These are phyloP conservation scores for Mycena alexandri DNA, from an alignment of 768 basidiomycete species.

Conservation along the genomic window DNA sequence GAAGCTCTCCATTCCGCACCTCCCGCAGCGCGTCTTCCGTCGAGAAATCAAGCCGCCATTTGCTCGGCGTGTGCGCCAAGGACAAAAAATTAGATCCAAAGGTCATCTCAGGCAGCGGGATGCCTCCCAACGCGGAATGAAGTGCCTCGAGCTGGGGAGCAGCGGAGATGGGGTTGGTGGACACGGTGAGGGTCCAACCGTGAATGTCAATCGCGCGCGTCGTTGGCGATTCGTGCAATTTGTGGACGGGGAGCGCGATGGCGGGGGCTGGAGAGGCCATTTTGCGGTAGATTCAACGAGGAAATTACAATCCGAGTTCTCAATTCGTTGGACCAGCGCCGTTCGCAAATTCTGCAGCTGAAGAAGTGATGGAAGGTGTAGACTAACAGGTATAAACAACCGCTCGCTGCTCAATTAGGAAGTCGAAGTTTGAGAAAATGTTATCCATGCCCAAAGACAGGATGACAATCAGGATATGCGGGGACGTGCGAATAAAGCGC, in stretches of 20 bases:
- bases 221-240: slow-evolving; percentile 76
- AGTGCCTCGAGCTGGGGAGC: slow-evolving; percentile 80
- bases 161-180: slow-evolving; percentile 84
- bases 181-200: slow-evolving; percentile 78
- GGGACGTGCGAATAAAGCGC: too few species aligned
- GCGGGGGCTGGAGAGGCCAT: slow-evolving; percentile 40
- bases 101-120: slow-evolving; percentile 97
- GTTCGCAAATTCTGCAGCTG: too few species aligned
- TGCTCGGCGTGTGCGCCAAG: slow-evolving; percentile 73
- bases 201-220: slow-evolving; percentile 76
- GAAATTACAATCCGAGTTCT: too few species aligned
- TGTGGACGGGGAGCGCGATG: slow-evolving; percentile 69
- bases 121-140: slow-evolving; percentile 66
- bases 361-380: too few species aligned
- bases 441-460: too few species aligned
- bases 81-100: slow-evolving; percentile 87
- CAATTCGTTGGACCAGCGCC: too few species aligned
- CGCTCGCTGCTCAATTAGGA: too few species aligned
- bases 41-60: slow-evolving; percentile 76
- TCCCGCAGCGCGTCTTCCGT: slow-evolving; percentile 73
- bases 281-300: too few species aligned
- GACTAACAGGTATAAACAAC: too few species aligned
- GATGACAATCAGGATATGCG: too few species aligned
- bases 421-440: too few species aligned
- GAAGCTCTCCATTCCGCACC: slow-evolving; percentile 84